A percentile compares a stretch with the other conserved stretches of the same genome.
These are phyloP conservation scores for Arctium minus DNA, from an alignment of 129 eudicot species.

Conservation along the genomic window DNA sequence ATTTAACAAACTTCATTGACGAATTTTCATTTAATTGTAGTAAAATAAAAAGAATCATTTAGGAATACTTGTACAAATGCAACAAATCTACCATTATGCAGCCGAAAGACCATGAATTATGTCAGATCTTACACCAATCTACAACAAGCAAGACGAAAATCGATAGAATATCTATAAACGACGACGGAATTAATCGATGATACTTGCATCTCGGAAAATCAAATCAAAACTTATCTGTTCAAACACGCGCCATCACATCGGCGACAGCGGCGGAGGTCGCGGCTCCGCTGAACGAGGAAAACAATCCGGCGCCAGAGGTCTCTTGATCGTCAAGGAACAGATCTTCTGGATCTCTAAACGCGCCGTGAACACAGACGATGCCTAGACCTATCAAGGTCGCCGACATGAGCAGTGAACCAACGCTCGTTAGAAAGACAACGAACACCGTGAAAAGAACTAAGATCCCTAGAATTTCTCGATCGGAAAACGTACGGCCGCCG, in stretches of 20 bases:
- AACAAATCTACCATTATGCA: conserved; percentile 19
- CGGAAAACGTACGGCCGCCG: conserved; percentile 55
- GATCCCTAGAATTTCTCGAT: conserved; percentile 53
- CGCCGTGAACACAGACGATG: conserved; percentile 69
- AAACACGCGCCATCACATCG: conserved; percentile 42
- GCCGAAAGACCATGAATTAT: conserved; percentile 16
- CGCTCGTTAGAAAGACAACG: conserved; percentile 60
- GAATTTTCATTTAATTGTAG: not conserved
- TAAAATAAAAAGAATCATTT: conserved; percentile 16
- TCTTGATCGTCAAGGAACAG: conserved; percentile 80
- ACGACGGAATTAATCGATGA: conserved; percentile 11
- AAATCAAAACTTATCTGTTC: conserved; percentile 27
- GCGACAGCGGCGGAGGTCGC: conserved; percentile 50
- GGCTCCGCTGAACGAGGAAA: conserved; percentile 48
- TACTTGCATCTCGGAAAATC: conserved; percentile 5
- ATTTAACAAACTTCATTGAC: conserved; percentile 9
- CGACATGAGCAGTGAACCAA: conserved; percentile 72
- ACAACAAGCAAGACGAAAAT: not conserved
- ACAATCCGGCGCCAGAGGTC: conserved; percentile 40
- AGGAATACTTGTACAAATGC: conserved; percentile 17
- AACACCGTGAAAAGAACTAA: conserved; percentile 37
- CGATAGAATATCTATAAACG: conserved; percentile 18
- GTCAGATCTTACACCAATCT: conserved; percentile 19
- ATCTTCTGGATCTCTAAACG: conserved; percentile 84
- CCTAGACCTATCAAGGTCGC: conserved; percentile 55